A percentile compares a stretch with the other conserved stretches of the same genome.
These are phyloP conservation scores for Exophiala sp. DNA, from an alignment of 2,329 filamentous ascomycete genomes.

Conservation along the genomic window DNA sequence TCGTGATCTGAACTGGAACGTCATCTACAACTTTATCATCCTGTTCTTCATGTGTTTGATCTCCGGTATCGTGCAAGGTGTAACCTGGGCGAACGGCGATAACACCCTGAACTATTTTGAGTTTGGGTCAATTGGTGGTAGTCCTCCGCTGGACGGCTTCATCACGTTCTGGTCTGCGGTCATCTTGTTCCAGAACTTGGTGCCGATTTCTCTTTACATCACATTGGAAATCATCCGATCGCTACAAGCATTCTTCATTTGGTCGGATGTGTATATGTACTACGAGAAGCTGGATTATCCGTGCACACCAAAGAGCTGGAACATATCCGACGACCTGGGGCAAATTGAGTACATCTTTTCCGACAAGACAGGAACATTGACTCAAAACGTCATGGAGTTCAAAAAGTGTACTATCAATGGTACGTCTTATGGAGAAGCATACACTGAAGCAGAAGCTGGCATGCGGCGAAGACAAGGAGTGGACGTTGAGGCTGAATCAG, in stretches of 20 bases:
- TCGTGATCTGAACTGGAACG: constrained; percentile 93
- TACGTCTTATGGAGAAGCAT: constrained; percentile 93
- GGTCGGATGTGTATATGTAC: constrained; percentile 94
- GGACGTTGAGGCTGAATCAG: constrained; percentile 76
- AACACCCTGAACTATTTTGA: constrained; percentile 78
- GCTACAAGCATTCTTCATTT: constrained; percentile 93
- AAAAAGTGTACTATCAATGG: constrained; percentile 97
- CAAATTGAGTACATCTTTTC: constrained; percentile 99
- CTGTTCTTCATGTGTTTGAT: constrained; percentile 86
- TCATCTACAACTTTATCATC: constrained; percentile 92
- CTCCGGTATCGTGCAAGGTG: constrained; percentile 77
- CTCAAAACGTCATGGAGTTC: constrained; percentile 97
- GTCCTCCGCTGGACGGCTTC: constrained; percentile 75
- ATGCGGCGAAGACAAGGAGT: constrained; percentile 91
- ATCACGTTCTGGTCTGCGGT: constrained; percentile 96
- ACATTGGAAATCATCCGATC: constrained; percentile 93
- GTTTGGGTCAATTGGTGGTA: constrained; percentile 74
- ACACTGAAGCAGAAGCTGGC: constrained; percentile 92
- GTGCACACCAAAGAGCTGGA: constrained; percentile 97
- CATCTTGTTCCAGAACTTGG: constrained; percentile 96
- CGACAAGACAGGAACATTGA: constrained; percentile 86
- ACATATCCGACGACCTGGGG: constrained; percentile 95
- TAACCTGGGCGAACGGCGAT: constrained; percentile 71
- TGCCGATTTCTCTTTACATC: constrained; percentile 97
- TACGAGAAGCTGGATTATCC: constrained; percentile 91